phyloP scores from a whole-genome alignment of 768 basidiomycete species.

The Rhizopogon sp. region DNA sequence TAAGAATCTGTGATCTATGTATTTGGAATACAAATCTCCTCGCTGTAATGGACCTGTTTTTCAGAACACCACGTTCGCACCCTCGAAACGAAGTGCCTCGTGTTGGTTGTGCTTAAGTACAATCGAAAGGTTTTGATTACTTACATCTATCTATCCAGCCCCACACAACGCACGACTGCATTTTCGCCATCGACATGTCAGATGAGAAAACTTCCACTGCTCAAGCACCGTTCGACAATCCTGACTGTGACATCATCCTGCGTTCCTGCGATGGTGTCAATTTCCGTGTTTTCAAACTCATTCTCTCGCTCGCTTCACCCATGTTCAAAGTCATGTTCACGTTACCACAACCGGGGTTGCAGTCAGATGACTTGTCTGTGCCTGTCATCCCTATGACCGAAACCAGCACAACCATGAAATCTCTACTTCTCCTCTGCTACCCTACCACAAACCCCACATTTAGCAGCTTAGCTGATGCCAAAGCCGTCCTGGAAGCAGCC shows the following conservation, averaged over 20 bases:
- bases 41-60: too few species aligned
- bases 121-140: too few species aligned
- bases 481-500: too few species aligned
- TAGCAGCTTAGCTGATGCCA: too few species aligned
- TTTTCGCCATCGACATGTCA: background rate
- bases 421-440: conserved; percentile 36
- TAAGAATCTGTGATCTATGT: too few species aligned
- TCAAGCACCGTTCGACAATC: conserved; percentile 5
- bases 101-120: background rate
- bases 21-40: too few species aligned
- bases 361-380: conserved; percentile 11
- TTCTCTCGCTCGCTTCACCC: conserved; percentile 44
- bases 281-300: conserved; percentile 14
- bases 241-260: conserved; percentile 10
- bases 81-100: background rate
- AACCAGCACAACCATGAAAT: conserved; percentile 28
- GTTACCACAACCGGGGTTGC: conserved; percentile 28
- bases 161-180: background rate
- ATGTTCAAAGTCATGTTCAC: conserved; percentile 46
- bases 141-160: background rate
- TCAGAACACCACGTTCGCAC: background rate
- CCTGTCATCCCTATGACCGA: conserved; percentile 38
- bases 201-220: background rate
- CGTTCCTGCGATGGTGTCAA: conserved; percentile 7
- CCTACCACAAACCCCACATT: conserved; percentile 16